Conservation (phyloP, 345 rosid genomes). For the Salix dunnii region DNA sequence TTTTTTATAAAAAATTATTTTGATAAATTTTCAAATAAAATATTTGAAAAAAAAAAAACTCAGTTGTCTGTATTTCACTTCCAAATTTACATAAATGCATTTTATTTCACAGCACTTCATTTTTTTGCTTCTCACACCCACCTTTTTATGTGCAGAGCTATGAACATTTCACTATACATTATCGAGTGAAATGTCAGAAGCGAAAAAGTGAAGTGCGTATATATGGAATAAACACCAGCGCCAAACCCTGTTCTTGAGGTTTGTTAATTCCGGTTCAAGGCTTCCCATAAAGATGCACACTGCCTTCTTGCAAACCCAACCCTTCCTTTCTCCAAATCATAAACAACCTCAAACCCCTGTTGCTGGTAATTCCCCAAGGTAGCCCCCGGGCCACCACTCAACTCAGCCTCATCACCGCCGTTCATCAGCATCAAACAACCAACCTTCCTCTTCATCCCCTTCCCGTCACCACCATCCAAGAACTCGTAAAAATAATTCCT, state of each 20-base stretch:
- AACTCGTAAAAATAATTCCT: constrained; percentile 76
- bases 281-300: constrained; percentile 83
- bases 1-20: no score
- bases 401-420: constrained; percentile 79
- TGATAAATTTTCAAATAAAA: no score
- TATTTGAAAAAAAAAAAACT: no score
- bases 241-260: not conserved
- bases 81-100: not conserved
- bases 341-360: constrained; percentile 92
- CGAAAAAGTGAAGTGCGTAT: constrained; percentile 24
- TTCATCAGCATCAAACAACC: constrained; percentile 94
- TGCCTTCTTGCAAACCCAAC: constrained; percentile 84
- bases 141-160: not conserved
- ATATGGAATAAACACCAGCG: not conserved
- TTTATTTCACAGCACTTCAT: constrained; percentile 14
- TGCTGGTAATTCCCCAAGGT: constrained; percentile 86
- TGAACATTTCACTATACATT: constrained; percentile 17
- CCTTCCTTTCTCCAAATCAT: constrained; percentile 64
- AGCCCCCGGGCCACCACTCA: constrained; percentile 75
- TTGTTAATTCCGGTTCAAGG: constrained; percentile 43
- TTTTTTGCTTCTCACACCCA: constrained; percentile 20
- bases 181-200: not conserved
- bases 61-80: not conserved
- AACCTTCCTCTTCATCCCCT: constrained; percentile 42
- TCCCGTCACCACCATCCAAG: constrained; percentile 54